Conservation (phyloP, 2,329 filamentous ascomycete species). For the Proliferodiscus dingleyae region DNA sequence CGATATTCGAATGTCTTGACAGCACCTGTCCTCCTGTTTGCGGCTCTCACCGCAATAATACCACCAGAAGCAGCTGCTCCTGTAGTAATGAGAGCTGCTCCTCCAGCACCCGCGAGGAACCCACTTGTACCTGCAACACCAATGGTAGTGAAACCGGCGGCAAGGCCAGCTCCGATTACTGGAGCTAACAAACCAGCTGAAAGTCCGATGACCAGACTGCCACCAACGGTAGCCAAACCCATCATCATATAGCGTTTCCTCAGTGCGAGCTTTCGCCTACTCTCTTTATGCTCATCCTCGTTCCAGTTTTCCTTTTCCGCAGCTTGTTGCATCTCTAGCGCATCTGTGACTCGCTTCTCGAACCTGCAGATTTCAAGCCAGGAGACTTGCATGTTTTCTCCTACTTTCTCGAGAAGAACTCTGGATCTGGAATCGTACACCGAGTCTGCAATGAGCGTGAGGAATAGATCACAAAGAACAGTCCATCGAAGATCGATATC, state of each 20-base stretch:
- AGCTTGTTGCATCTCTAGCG: constrained; percentile 94
- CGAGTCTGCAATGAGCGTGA: constrained; percentile 94
- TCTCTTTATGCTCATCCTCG: constrained; percentile 89
- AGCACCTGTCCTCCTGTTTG: constrained; percentile 80
- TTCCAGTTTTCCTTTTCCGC: constrained; percentile 97
- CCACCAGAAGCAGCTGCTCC: constrained; percentile 81
- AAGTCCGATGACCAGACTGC: constrained; percentile 89
- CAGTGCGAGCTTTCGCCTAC: constrained; percentile 71
- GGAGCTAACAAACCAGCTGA: constrained; percentile 89
- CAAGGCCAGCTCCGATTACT: constrained; percentile 88
- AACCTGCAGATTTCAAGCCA: constrained; percentile 96
- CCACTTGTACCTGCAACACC: constrained; percentile 83
- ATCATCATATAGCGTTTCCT: constrained; percentile 89
- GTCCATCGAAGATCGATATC: constrained; percentile 98
- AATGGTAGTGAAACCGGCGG: constrained; percentile 91
- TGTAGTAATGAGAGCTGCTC: constrained; percentile 90
- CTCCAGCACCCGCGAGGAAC: constrained; percentile 87
- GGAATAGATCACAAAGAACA: constrained; percentile 89
- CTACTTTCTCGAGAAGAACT: constrained; percentile 77
- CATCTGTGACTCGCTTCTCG: constrained; percentile 94
- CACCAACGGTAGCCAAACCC: constrained; percentile 93
- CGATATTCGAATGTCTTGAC: constrained; percentile 97
- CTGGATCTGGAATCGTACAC: constrained; percentile 87
- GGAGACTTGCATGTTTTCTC: constrained; percentile 70
- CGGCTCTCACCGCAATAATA: constrained; percentile 79